These are phyloP conservation scores for Bombardia bombarda DNA, from an alignment of 495 filamentous ascomycete species.

Conservation along the genomic window DNA sequence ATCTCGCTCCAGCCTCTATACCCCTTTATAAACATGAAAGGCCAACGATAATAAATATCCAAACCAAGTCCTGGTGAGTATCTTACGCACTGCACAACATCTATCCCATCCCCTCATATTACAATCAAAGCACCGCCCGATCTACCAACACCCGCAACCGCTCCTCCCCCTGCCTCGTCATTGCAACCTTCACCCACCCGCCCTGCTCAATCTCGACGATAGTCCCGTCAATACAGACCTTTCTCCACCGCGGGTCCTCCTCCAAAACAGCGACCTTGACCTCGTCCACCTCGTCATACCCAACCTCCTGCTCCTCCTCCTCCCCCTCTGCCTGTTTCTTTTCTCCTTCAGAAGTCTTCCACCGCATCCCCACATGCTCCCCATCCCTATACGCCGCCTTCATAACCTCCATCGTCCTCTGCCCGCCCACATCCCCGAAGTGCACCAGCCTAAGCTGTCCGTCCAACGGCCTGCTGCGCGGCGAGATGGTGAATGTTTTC, in stretches of 20 bases:
- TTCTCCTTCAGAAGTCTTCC: no score
- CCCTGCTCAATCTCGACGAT: slow-evolving; percentile 62
- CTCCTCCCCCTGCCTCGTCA: slow-evolving; percentile 16
- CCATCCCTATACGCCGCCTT: slow-evolving; percentile 65
- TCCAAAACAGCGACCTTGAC: slow-evolving; percentile 60
- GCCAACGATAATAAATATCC: no score
- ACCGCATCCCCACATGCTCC: slow-evolving; percentile 47
- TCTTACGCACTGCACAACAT: no score
- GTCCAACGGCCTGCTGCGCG: slow-evolving; percentile 55
- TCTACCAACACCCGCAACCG: slow-evolving; percentile 30
- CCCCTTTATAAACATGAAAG: no score
- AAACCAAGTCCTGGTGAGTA: no score
- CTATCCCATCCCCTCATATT: no score
- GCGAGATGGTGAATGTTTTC: slow-evolving; percentile 70
- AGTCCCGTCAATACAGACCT: slow-evolving; percentile 83
- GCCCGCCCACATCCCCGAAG: slow-evolving; percentile 56
- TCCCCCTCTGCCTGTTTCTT: no score
- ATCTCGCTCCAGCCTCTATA: no score
- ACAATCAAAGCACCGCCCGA: slow-evolving; percentile 9
- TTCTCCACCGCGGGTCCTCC: slow-evolving; percentile 59
- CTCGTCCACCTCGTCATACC: slow-evolving; percentile 57
- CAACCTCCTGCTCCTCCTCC: slow-evolving; percentile 34
- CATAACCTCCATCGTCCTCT: slow-evolving; percentile 69
- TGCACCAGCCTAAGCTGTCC: slow-evolving; percentile 62
- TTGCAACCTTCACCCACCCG: slow-evolving; percentile 61